Base-by-base conservation (phyloP, 164 flowering plant genomes). In the Brasenia schreberi region DNA sequence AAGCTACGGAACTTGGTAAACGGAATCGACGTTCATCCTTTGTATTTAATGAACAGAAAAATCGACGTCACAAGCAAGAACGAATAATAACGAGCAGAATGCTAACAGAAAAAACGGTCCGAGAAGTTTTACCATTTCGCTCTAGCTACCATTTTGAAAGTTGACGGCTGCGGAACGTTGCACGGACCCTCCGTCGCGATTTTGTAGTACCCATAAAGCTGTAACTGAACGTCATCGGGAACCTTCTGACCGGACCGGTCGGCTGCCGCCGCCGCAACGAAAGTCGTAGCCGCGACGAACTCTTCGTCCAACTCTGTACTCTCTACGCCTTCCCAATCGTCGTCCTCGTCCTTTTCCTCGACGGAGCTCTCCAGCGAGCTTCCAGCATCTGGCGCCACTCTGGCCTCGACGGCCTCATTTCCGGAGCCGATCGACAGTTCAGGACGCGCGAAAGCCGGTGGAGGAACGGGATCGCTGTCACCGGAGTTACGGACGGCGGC, bases 251-350 rank as follows among this genome's bases (percentile, higher is more conserved):
- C 77, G 17, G 74, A 45, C 58, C 92, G 74, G 75, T 90, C 94
- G 14, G 99, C 99, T 23, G 33, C 33, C 3, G 96, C 68, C 0
- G 97, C 82, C 0, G 97, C 99, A 45, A 95, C 96, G 71, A 95
- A 95, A 4, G 97, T 83, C 39, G 92, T 85, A 5, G 99, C 99
- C 7, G 97, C 99, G 76, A 90, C 90, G 62, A 95, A 95, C 5
- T 72, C 75, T 75, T 92, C 99, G 70, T 95, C 99, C 56, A 95
- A 67, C 67, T 92, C 99, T 33, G 96, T 90, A 66, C 87, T 85
- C 81, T 92, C 99, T 6, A 92, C 92, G 7, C 97, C 99, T 70
- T 92, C 99, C 99, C 97, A 95, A 78, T 89, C 96, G 64, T 83
- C 93, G 69, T 85, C 92, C 17, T 77, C 86, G n/a, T 76, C 88